Percentiles rank a stretch among this genome's conserved stretches.
Evolutionary conservation across 257 asterid genomes (phyloP).

Genomic region (Nyctanthes arbortristis): DNA sequence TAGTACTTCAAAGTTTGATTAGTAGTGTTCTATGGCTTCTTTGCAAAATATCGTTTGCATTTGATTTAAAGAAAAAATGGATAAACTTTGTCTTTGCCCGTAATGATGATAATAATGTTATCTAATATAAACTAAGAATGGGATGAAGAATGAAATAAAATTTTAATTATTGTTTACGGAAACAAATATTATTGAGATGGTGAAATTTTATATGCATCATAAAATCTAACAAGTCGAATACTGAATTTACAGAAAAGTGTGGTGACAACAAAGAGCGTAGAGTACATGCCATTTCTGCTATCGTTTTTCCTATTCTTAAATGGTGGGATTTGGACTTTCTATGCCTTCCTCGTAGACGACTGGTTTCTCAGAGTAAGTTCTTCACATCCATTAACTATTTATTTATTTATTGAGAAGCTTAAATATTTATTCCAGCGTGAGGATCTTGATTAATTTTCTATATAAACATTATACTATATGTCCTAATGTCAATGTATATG

Average conservation of each 20-base stretch:
- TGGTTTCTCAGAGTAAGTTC: conserved; percentile 83
- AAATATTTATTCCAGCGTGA: not conserved
- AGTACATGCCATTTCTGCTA: conserved; percentile 81
- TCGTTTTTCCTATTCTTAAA: conserved; percentile 71
- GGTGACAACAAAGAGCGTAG: conserved; percentile 64
- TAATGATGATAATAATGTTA: too few species aligned
- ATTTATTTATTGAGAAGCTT: not conserved
- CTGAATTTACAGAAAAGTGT: conserved; percentile 59
- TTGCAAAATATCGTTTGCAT: too few species aligned
- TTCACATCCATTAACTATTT: not conserved
- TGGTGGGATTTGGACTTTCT: conserved; percentile 84
- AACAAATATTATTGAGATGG: too few species aligned
- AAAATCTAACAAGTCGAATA: not conserved
- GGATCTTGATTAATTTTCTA: not conserved
- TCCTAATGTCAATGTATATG: not conserved
- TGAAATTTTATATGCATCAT: too few species aligned
- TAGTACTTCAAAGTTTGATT: too few species aligned
- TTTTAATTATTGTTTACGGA: too few species aligned
- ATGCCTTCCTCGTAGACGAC: conserved; percentile 59
- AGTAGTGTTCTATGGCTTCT: too few species aligned
- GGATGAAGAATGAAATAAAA: too few species aligned
- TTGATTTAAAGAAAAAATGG: too few species aligned
- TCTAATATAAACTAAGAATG: too few species aligned
- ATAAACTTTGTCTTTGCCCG: too few species aligned
- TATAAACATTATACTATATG: not conserved